Conservation (phyloP, 108 stramenopile species). For the Skeletonema marinoi region DNA sequence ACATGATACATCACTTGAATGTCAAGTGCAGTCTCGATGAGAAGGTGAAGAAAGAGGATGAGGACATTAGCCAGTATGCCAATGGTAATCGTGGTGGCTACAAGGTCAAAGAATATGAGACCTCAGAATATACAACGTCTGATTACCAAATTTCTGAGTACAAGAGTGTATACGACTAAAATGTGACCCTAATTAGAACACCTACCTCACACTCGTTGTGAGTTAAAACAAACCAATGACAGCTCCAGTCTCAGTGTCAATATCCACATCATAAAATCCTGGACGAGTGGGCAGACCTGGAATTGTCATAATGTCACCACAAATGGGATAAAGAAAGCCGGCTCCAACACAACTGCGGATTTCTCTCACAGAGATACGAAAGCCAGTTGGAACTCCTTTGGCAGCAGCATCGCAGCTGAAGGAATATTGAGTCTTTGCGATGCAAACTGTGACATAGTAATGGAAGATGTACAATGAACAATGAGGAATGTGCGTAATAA, state of each 20-base stretch:
- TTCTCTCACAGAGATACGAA: slow-evolving; percentile 93
- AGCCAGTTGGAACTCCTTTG: slow-evolving; percentile 93
- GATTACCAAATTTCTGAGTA: slow-evolving; percentile 40
- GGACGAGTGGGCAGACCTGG: slow-evolving; percentile 98
- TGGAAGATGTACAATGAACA: slow-evolving; percentile 21
- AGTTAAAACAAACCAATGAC: slow-evolving; percentile 95
- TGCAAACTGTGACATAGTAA: slow-evolving; percentile 80
- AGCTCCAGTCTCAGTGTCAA: slow-evolving; percentile 91
- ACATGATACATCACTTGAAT: neutral
- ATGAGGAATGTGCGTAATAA: slow-evolving; percentile 20
- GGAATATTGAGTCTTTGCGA: slow-evolving; percentile 99
- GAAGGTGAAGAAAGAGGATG: slow-evolving; percentile 11
- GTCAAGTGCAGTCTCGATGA: neutral
- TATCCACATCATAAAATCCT: slow-evolving; percentile 99
- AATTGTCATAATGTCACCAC: slow-evolving; percentile 99
- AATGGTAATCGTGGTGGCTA: slow-evolving; percentile 29
- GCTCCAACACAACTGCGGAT: slow-evolving; percentile 96
- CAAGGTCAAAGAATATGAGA: slow-evolving; percentile 28
- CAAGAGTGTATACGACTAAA: slow-evolving; percentile 41
- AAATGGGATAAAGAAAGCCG: slow-evolving; percentile 96
- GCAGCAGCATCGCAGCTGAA: slow-evolving; percentile 92
- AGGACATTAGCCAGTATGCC: slow-evolving; percentile 16
- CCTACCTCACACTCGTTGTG: neutral
- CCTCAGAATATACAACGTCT: slow-evolving; percentile 14
- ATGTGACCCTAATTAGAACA: neutral